Evolutionary conservation across 2,329 filamentous ascomycete species (phyloP).

Genomic region (Biscogniauxia sp.): DNA sequence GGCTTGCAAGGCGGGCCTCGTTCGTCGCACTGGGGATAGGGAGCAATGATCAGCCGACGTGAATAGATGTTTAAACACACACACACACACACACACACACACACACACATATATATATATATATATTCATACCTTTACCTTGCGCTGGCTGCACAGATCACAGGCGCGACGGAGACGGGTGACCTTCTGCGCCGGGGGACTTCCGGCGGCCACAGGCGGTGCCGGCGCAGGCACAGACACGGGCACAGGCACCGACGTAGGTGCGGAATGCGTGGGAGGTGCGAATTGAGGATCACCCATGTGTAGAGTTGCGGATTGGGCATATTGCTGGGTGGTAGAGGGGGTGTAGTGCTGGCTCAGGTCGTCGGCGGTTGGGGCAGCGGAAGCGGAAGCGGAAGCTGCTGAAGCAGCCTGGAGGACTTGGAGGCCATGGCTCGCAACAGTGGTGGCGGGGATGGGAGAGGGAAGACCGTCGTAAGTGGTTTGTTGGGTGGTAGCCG

Average conservation of each 20-base stretch:
- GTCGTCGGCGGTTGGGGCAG: slow-evolving; percentile 17
- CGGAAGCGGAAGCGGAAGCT: slow-evolving; percentile 18
- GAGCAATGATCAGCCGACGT: slow-evolving; percentile 1
- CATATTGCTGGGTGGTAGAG: slow-evolving; percentile 30
- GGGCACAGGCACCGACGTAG: background rate
- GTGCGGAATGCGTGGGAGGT: slow-evolving; percentile 6
- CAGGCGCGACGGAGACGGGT: slow-evolving; percentile 58
- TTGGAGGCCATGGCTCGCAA: slow-evolving; percentile 32
- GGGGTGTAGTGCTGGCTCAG: slow-evolving; percentile 14
- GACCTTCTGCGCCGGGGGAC: slow-evolving; percentile 39
- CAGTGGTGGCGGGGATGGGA: slow-evolving; percentile 18
- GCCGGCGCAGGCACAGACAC: background rate
- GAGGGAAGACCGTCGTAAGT: slow-evolving; percentile 22
- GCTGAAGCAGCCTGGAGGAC: slow-evolving; percentile 30
- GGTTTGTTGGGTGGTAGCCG: background rate
- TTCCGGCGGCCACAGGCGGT: slow-evolving; percentile 1
- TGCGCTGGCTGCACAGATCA: slow-evolving; percentile 61
- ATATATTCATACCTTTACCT: slow-evolving; percentile 48
- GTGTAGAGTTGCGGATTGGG: slow-evolving; percentile 32
- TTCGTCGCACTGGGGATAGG: slow-evolving; percentile 47
- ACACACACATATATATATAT: no score
- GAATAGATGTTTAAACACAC: no score
- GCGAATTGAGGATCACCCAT: slow-evolving; percentile 27
- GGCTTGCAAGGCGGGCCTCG: slow-evolving; percentile 54
- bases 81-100: no score